phyloP scores from a whole-genome alignment of 176 grass and related monocot species.

The Hordeum vulgare region DNA sequence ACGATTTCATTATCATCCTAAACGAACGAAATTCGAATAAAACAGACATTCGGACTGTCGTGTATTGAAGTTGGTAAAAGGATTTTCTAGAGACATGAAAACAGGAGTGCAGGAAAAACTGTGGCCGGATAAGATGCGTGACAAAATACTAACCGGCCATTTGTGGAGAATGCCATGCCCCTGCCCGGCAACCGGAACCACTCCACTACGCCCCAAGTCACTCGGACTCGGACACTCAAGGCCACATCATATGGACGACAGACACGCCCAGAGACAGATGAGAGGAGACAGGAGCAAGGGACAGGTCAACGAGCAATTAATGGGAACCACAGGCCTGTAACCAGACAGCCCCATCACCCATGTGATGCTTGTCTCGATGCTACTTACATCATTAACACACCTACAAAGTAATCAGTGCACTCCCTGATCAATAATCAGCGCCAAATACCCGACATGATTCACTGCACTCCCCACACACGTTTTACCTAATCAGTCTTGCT shows the following conservation, averaged over 20 bases:
- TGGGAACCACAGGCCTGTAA: neutral
- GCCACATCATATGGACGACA: neutral
- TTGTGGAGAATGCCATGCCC: neutral
- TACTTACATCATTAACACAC: neutral
- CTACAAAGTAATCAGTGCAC: no score
- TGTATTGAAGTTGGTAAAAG: no score
- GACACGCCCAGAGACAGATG: neutral
- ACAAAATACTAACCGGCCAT: neutral
- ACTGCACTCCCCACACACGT: neutral
- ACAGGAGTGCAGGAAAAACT: neutral
- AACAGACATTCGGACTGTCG: no score
- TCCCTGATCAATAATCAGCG: neutral
- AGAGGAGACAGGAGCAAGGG: neutral
- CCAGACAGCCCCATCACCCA: conserved; percentile 8
- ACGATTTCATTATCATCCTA: no score
- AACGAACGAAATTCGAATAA: no score
- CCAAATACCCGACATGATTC: neutral
- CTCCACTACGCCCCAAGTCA: neutral
- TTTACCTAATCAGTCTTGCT: no score
- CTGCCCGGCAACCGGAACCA: conserved; percentile 6
- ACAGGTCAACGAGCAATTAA: conserved; percentile 30
- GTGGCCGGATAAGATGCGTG: neutral
- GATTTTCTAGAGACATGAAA: neutral
- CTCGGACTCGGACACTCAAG: neutral
- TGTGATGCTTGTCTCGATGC: neutral